phyloP scores from a whole-genome alignment of 139 green algal species.

The Chlorella sorokiniana region DNA sequence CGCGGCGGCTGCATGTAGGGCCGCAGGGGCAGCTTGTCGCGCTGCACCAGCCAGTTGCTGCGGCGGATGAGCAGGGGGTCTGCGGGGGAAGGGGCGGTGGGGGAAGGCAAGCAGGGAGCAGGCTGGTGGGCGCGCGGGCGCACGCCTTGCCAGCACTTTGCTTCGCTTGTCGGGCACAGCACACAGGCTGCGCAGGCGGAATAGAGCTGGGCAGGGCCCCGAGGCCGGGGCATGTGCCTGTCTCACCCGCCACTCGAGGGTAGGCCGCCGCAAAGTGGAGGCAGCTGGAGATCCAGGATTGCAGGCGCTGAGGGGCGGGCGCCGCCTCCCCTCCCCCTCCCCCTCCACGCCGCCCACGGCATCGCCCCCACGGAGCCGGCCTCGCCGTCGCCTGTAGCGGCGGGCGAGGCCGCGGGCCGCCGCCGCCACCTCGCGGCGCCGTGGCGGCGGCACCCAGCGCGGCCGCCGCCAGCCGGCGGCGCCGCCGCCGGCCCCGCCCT shows the following conservation, averaged over 20 bases:
- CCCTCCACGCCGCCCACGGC: neutral
- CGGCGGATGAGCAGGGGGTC: constrained; percentile 2
- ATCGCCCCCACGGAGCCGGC: too few relatives aligned
- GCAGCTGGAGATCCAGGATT: constrained; percentile 30
- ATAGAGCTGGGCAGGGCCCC: too few relatives aligned
- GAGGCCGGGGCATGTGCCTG: too few relatives aligned
- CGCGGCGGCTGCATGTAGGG: constrained; percentile 40
- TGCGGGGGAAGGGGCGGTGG: neutral
- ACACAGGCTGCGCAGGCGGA: too few relatives aligned
- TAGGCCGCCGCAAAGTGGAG: constrained; percentile 30
- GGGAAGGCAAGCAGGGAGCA: neutral
- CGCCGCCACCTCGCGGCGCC: neutral
- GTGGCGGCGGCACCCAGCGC: neutral
- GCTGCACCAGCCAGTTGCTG: neutral
- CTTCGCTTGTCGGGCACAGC: too few relatives aligned
- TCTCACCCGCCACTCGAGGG: constrained; percentile 19
- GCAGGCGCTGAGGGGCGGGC: too few relatives aligned
- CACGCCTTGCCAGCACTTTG: too few relatives aligned
- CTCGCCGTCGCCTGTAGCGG: neutral
- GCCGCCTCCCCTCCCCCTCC: too few relatives aligned
- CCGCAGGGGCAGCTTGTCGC: constrained; percentile 32
- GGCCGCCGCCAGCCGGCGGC: neutral
- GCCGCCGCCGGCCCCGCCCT: neutral
- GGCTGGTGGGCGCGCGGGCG: neutral
- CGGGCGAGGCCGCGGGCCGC: neutral